Base-by-base conservation (phyloP, 192 early-diverging fungal species). In the Chytriomyces hyalinus region DNA sequence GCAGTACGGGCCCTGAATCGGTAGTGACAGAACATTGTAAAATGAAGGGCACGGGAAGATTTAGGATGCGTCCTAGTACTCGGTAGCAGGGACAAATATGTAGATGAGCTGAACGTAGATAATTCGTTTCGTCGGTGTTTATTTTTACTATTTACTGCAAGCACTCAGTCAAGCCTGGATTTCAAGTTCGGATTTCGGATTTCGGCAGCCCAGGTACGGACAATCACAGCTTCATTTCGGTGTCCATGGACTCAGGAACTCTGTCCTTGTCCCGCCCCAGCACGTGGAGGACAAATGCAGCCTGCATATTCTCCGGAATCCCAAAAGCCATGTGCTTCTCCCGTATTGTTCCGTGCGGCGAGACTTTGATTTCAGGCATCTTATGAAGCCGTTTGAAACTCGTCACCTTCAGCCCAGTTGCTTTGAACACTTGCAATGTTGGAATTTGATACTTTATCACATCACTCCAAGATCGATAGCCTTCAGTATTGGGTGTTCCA, bases 391-490 rank as follows among this genome's bases (percentile, higher is more conserved):
- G 1, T 57, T 71, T 71, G 50, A 71, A 71, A 22, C 59, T 71
- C 7, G 70, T 71, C 49, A 71, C 70, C 9, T 20, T n/a, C 7
- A 71, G 22, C 24, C 70, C 70, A 13, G 49, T 71, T 43, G 36
- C 48, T 43, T 48, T n/a, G 11, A 49, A 24, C 8, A 71, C 44
- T 24, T 20, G 7, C 3, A 71, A 4, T 6, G 10, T 57, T 5
- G 70, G 70, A 10, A 50, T 43, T 71, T 71, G 70, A 49, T 49
- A 71, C 11, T 51, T 48, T 8, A 71, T 57, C 17, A 71, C 50
- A 43, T 71, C 70, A 3, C 9, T 22, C 70, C 70, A 71, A 20
- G 70, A 48, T 15, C 70, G 53, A 48, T 51, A 71, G 10, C 70
- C 20, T 71, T 71, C 70, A 17, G 70, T 71, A 22, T 71, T 71